Percentiles rank a stretch among this genome's conserved stretches.
phyloP scores from a whole-genome alignment of 371 early-diverging fungal genomes.

The Batrachochytrium dendrobatidis region DNA sequence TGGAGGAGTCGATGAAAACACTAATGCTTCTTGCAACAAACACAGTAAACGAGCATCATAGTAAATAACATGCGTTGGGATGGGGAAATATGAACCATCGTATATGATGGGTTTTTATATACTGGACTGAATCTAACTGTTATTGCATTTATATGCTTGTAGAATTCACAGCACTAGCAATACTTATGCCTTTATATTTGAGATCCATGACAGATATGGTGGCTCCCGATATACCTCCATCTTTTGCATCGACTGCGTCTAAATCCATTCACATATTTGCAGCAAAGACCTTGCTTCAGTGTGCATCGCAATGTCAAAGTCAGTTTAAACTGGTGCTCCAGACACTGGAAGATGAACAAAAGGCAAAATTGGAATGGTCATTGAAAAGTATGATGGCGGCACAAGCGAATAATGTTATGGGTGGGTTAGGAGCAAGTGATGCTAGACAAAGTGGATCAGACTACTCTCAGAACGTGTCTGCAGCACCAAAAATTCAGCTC shows the following conservation, averaged over 20 bases:
- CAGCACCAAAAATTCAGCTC: conserved; percentile 21
- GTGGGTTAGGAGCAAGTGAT: background rate
- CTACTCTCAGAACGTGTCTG: background rate
- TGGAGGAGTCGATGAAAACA: conserved; percentile 15
- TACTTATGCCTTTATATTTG: conserved; percentile 3
- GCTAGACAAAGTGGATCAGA: background rate
- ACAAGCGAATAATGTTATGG: background rate
- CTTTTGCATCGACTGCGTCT: background rate
- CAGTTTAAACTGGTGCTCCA: conserved; percentile 20
- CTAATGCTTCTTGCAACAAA: conserved; percentile 8
- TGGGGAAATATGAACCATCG: background rate
- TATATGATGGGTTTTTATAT: background rate
- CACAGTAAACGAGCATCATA: background rate
- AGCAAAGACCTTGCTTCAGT: conserved; percentile 20
- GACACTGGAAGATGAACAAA: conserved; percentile 10
- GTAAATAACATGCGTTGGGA: conserved; percentile 3
- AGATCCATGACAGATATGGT: conserved; percentile 4
- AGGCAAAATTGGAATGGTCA: conserved; percentile 15
- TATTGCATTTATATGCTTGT: background rate
- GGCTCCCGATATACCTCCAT: background rate
- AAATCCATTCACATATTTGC: conserved; percentile 11
- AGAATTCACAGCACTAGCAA: conserved; percentile 3
- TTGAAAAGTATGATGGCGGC: conserved; percentile 21
- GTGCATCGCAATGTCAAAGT: conserved; percentile 22
- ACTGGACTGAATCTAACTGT: too few species aligned